Evolutionary conservation across 495 filamentous ascomycete species (phyloP).

Genomic region (Oidiodendron maius): DNA sequence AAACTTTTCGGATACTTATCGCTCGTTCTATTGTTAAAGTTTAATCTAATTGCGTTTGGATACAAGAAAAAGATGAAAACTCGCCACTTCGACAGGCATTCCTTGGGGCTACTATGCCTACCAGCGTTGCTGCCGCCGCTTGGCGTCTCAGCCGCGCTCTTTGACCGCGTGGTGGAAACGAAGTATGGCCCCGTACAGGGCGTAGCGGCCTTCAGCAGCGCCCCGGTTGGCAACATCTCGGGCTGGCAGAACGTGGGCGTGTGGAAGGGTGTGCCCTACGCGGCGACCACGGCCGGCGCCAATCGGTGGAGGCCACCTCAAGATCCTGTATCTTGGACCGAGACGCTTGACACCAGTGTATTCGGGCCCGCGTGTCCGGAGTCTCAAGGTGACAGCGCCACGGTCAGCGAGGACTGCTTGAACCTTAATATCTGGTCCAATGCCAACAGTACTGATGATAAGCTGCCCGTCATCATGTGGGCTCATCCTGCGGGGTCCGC

Average conservation of each 20-base stretch:
- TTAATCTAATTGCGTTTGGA: no score
- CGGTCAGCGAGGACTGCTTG: slow-evolving; percentile 52
- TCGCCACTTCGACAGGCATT: no score
- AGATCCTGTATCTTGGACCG: slow-evolving; percentile 1
- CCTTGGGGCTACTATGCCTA: no score
- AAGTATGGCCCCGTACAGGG: slow-evolving; percentile 8
- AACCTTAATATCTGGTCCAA: slow-evolving; percentile 50
- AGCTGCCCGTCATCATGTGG: slow-evolving; percentile 55
- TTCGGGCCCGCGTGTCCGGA: slow-evolving; percentile 7
- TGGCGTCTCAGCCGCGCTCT: background rate
- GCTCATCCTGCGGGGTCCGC: slow-evolving; percentile 54
- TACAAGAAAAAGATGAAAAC: no score
- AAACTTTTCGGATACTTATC: no score
- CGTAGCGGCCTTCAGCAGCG: slow-evolving; percentile 3
- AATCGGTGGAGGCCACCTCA: slow-evolving; percentile 8
- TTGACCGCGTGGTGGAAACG: slow-evolving; percentile 7
- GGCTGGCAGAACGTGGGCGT: slow-evolving; percentile 8
- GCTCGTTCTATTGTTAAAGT: no score
- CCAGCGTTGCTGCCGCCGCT: no score
- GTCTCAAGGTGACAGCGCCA: background rate
- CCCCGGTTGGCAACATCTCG: slow-evolving; percentile 6
- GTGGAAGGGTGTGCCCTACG: slow-evolving; percentile 6
- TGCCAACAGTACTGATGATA: background rate
- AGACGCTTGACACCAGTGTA: slow-evolving; percentile 3
- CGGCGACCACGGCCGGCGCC: slow-evolving; percentile 1